Evolutionary conservation across 2,329 filamentous ascomycete genomes (phyloP).

Genomic region (Apiospora aurea): DNA sequence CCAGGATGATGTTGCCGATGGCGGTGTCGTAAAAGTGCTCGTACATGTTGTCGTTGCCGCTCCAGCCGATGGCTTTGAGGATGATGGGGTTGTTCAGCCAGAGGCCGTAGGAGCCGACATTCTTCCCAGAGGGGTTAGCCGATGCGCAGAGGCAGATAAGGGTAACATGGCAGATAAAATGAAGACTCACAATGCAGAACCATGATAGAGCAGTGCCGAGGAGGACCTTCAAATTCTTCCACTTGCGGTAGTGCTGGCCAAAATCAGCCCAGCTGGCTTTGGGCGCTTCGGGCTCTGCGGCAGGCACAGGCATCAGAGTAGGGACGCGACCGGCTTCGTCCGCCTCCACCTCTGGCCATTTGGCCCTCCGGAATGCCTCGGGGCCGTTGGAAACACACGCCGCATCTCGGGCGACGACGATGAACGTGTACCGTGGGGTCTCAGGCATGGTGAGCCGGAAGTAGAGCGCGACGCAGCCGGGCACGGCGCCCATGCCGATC

Average conservation of each 20-base stretch:
- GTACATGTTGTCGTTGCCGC: slow-evolving; percentile 63
- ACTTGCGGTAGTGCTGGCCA: slow-evolving; percentile 68
- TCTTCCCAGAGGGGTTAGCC: neutral
- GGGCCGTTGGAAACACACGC: slow-evolving; percentile 74
- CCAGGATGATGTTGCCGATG: slow-evolving; percentile 76
- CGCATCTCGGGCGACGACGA: slow-evolving; percentile 63
- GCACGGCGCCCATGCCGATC: slow-evolving; percentile 77
- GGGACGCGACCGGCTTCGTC: slow-evolving; percentile 69
- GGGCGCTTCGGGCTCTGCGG: slow-evolving; percentile 62
- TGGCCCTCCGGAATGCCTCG: slow-evolving; percentile 71
- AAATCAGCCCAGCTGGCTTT: slow-evolving; percentile 77
- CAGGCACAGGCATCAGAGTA: slow-evolving; percentile 55
- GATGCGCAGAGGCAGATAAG: neutral
- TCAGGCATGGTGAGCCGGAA: slow-evolving; percentile 79
- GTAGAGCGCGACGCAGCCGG: slow-evolving; percentile 80
- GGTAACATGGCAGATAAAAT: neutral
- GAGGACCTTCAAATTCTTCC: slow-evolving; percentile 74
- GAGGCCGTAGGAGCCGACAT: slow-evolving; percentile 66
- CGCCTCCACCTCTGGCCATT: slow-evolving; percentile 59
- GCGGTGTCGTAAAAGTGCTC: slow-evolving; percentile 73
- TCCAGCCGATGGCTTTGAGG: slow-evolving; percentile 72
- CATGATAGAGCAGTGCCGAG: slow-evolving; percentile 79
- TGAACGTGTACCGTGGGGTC: slow-evolving; percentile 74
- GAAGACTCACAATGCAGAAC: slow-evolving; percentile 61
- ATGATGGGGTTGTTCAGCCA: slow-evolving; percentile 78